Evolutionary conservation across 2,329 filamentous ascomycete genomes (phyloP), one percentile per base, ranked within the genome.

Genomic region (Dichotomopilus funicola): DNA sequence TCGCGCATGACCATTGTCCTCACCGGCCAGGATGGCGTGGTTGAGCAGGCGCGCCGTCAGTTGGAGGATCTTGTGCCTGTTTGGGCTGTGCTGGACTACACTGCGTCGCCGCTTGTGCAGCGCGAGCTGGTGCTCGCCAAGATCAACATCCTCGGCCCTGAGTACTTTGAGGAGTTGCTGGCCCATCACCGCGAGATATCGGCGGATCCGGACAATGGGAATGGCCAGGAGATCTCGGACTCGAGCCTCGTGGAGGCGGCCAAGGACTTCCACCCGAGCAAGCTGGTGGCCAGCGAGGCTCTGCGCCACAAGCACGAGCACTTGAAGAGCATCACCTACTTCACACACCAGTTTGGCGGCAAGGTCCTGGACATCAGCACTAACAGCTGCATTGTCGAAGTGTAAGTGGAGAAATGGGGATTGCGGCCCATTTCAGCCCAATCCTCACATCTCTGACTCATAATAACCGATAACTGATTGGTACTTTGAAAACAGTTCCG

Each of bases 1-100:
- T 96, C 90, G 37, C 91, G 94, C 69, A 99, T 99, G 94, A 99
- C 94, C 55, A 97, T 99, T 67, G 94, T 99, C 62, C 80, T 99
- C 51, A 91, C 91, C 54, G 94, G 94, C 11, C 91, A 96, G 74
- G 94, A 97, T 67, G 92, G 92, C 53, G 92, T 97, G 38, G 91
- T 99, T 34, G 94, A 99, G 79, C 94, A 99, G 76, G 94, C 94
- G 54, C 85, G 94, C 61, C 82, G 94, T 61, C 94, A 99, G 75
- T 78, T 99, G 55, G 94, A 99, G 74, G 94, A 99, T 68, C 78
- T 99, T 50, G 94, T 99, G 31, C 94, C 94, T 31, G 94, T 99
- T 57, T 99, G 94, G 94, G 94, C 94, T 52, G 94, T 99, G 37
- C 78, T 99, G 56, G 94, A 99, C 75, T 99, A 99, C 75, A 97